phyloP scores from a whole-genome alignment of 2,329 filamentous ascomycete species.

The Fusarium cicatricum region DNA sequence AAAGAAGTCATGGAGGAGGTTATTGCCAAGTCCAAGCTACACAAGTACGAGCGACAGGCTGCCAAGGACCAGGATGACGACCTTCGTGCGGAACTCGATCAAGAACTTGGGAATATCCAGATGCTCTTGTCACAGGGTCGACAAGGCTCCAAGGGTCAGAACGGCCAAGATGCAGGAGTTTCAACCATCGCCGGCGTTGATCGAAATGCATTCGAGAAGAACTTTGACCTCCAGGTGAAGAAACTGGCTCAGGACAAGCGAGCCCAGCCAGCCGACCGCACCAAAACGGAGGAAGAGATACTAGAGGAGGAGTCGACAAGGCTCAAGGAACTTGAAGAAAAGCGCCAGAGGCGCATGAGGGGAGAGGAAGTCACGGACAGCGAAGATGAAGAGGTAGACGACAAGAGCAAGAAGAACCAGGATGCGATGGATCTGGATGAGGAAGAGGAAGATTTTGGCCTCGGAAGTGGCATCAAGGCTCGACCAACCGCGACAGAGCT shows the following conservation, averaged over 20 bases:
- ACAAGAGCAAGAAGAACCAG: constrained; percentile 48
- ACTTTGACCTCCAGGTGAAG: constrained; percentile 86
- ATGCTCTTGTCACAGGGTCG: constrained; percentile 67
- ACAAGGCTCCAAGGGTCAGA: constrained; percentile 50
- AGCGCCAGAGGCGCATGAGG: constrained; percentile 84
- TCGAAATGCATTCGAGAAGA: constrained; percentile 76
- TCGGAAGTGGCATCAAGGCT: constrained; percentile 66
- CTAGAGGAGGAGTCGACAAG: constrained; percentile 78
- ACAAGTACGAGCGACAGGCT: constrained; percentile 94
- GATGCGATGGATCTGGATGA: constrained; percentile 50
- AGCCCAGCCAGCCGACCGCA: constrained; percentile 84
- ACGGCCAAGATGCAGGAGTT: constrained; percentile 33
- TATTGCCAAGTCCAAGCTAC: constrained; percentile 93
- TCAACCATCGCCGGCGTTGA: constrained; percentile 62
- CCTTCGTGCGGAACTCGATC: constrained; percentile 82
- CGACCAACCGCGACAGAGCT: constrained; percentile 67
- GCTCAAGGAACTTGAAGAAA: constrained; percentile 82
- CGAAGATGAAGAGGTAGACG: constrained; percentile 61
- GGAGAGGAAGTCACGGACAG: constrained; percentile 77
- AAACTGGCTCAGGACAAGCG: constrained; percentile 85
- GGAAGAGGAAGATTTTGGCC: constrained; percentile 65
- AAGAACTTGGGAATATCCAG: constrained; percentile 80
- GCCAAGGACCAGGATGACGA: constrained; percentile 94
- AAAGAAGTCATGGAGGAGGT: constrained; percentile 98
- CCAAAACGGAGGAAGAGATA: constrained; percentile 90